A percentile compares a stretch with the other conserved stretches of the same genome.
Evolutionary conservation across 257 asterid species (phyloP).

Genomic region (Lantana camara): DNA sequence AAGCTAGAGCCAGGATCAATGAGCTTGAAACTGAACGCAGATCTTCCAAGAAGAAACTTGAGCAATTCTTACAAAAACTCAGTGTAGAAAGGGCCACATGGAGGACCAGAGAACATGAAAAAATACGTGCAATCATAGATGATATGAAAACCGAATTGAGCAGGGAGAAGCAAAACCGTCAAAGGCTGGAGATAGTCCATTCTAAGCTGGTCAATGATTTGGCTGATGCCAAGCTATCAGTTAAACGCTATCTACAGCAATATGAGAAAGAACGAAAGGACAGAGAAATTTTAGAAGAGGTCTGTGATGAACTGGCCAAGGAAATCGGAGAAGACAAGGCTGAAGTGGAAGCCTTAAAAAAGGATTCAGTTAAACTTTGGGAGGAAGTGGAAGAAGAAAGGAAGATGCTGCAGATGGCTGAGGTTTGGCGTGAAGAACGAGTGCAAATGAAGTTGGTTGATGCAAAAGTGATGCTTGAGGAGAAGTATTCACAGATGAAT

Average conservation of each 20-base stretch:
- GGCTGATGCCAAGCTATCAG: constrained; percentile 47
- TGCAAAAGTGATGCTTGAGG: constrained; percentile 70
- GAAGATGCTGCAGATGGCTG: constrained; percentile 76
- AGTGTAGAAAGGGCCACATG: constrained; percentile 64
- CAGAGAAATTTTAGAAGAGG: constrained; percentile 64
- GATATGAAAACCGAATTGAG: constrained; percentile 52
- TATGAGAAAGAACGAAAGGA: constrained; percentile 63
- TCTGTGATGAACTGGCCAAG: constrained; percentile 65
- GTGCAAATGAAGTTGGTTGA: constrained; percentile 71
- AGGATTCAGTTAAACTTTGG: constrained; percentile 49
- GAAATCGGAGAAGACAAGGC: constrained; percentile 70
- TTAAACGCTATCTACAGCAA: constrained; percentile 58
- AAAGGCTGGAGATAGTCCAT: constrained; percentile 59
- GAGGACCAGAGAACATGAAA: constrained; percentile 68
- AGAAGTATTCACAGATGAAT: constrained; percentile 60
- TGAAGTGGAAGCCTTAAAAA: constrained; percentile 53
- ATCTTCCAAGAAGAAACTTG: constrained; percentile 66
- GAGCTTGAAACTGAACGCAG: constrained; percentile 62
- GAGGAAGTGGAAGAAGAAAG: constrained; percentile 75
- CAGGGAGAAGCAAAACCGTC: constrained; percentile 60
- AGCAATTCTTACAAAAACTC: constrained; percentile 62
- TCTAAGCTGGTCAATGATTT: constrained; percentile 60
- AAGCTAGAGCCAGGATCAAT: constrained; percentile 51
- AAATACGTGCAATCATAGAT: constrained; percentile 58
- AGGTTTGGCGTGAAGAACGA: constrained; percentile 81